Conservation (phyloP, 2,329 filamentous ascomycete species). For the Huntiella bhutanensis region DNA sequence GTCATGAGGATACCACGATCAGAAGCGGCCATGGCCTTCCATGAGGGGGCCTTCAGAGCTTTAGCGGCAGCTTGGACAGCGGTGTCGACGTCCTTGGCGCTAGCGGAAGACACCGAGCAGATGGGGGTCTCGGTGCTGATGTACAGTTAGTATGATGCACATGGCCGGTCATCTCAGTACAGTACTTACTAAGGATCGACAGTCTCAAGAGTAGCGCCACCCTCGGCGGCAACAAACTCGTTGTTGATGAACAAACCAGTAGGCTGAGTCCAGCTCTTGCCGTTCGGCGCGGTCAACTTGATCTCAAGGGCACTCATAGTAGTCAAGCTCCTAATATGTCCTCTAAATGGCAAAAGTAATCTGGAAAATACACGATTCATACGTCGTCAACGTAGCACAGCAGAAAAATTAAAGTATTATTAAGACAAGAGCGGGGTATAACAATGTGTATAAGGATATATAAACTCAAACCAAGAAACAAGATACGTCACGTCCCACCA, state of each 20-base stretch:
- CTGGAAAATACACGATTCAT: no score
- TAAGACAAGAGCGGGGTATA: no score
- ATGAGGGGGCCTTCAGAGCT: slow-evolving; percentile 47
- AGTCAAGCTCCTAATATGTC: no score
- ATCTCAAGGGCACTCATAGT: slow-evolving; percentile 17
- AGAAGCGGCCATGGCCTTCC: slow-evolving; percentile 47
- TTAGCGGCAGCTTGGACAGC: slow-evolving; percentile 51
- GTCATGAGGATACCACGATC: slow-evolving; percentile 50
- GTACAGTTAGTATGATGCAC: neutral
- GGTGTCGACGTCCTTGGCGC: slow-evolving; percentile 44
- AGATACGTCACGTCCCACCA: no score
- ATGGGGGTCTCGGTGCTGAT: slow-evolving; percentile 45
- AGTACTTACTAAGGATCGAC: slow-evolving; percentile 48
- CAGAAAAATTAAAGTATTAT: no score
- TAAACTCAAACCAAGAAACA: no score
- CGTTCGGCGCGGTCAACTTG: slow-evolving; percentile 58
- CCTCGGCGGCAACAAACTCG: slow-evolving; percentile 51
- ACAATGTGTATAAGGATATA: no score
- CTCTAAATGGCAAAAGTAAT: no score
- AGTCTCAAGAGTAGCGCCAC: slow-evolving; percentile 42
- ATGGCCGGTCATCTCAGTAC: neutral
- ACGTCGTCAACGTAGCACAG: no score
- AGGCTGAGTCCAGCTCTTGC: slow-evolving; percentile 51
- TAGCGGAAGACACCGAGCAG: slow-evolving; percentile 49
- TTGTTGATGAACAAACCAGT: slow-evolving; percentile 72